Percentiles rank a stretch among this genome's conserved stretches.
Evolutionary conservation across 345 rosid genomes (phyloP).

Genomic region (Crucihimalaya himalaica): DNA sequence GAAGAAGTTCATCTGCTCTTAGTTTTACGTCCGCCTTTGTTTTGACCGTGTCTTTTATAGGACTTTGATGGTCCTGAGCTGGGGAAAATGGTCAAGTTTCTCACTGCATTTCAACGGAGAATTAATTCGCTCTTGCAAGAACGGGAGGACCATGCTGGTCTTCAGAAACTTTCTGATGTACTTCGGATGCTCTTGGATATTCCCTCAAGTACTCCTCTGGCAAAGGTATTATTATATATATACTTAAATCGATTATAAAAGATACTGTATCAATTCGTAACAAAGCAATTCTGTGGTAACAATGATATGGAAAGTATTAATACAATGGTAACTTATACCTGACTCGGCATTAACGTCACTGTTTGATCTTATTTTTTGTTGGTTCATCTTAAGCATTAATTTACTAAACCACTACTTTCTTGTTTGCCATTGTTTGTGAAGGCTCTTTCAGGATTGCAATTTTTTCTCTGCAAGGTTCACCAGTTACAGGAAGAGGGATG

Average conservation of each 20-base stretch:
- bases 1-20: slow-evolving; percentile 1
- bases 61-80: slow-evolving; percentile 70
- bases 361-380: not conserved
- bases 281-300: slow-evolving; percentile 15
- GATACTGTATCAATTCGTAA: slow-evolving; percentile 4
- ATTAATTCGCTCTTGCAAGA: slow-evolving; percentile 56
- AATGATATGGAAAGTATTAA: slow-evolving; percentile 1
- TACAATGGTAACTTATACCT: slow-evolving; percentile 1
- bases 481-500: slow-evolving; percentile 67
- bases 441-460: slow-evolving; percentile 88
- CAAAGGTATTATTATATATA: slow-evolving; percentile 58
- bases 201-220: slow-evolving; percentile 75
- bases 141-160: slow-evolving; percentile 85
- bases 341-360: not conserved
- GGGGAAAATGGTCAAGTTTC: slow-evolving; percentile 74
- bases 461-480: slow-evolving; percentile 58
- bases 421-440: slow-evolving; percentile 41
- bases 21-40: slow-evolving; percentile 19
- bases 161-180: slow-evolving; percentile 69
- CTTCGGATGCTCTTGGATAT: slow-evolving; percentile 70
- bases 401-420: slow-evolving; percentile 15
- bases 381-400: slow-evolving; percentile 1
- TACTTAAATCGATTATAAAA: not conserved
- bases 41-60: slow-evolving; percentile 43
- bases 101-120: slow-evolving; percentile 48